Base-by-base conservation (phyloP, 176 grass and related monocot genomes). In the Pharus latifolius region DNA sequence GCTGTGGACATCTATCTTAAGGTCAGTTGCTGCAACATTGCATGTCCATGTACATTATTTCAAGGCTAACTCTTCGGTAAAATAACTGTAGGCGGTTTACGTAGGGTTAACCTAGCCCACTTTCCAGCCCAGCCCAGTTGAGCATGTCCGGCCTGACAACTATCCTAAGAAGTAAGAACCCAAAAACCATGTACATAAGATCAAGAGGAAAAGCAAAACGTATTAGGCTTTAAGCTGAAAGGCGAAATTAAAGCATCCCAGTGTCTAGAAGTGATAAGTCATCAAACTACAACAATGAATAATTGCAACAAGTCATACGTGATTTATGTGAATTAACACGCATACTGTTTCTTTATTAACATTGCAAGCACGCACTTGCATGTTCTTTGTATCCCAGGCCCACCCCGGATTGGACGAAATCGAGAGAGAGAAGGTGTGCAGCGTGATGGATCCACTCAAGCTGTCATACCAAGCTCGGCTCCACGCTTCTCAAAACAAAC, bases 401-500 rank as follows among this genome's bases (percentile, higher is more conserved):
- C 92, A 96, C 58, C 67, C 85, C 2, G 51, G 13, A n/a, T 52
- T 96, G 29, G 88, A 88, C 14, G 92, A 96, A 82, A 81, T 96
- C 64, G 85, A 89, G 52, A 85, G 85, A 58, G 91, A 93, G 87
- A 93, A 93, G 75, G 66, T 91, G 28, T 98, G 94, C 84, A 91
- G 85, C 63, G 84, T 98, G 74, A 81, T 92, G 67, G 94, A 98
- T 63, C 85, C 87, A 26, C 83, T 85, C 48, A 85, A 84, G 66
- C 77, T 92, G 1, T 88, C 89, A 0, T 78, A 85, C 69, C 85
- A 88, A 50, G 89, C 89, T 11, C 75, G 84, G 25, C 70, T 84
- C 47, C 93, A 96, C 69, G 92, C 83, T 1, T 69, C 82, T 15
- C 88, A 92, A 82, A 96, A 96, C 88, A 88, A 82, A 32, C 76